Evolutionary conservation across 179 eudicot genomes (phyloP), one percentile per base, ranked within the genome.

Genomic region (Silene coronaria): DNA sequence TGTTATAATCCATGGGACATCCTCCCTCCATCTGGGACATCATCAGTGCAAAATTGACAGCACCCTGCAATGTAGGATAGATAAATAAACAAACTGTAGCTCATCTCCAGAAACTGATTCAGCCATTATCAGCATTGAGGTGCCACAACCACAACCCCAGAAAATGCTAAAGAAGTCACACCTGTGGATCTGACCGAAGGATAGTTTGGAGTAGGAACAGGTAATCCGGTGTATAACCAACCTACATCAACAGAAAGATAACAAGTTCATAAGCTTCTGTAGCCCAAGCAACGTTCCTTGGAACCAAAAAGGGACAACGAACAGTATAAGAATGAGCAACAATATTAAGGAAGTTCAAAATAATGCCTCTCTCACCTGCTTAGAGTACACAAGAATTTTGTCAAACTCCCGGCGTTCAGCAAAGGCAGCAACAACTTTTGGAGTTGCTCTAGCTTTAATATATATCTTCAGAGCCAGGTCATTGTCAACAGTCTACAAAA

Each of bases 1-100:
- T 93, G 82, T 91, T 91, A 84, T 90, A 91, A 80, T 93, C 98
- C 79, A 94, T 71, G 8, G 98, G 97, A 76, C 97, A 91, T 32
- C 97, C 98, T 58, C 96, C 98, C 75, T 94, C 98, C 98, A 94
- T 94, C 88, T 94, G 97, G 60, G 98, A 90, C 98, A 93, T 93
- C 98, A 93, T 93, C 64, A 93, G 77, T 17, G 97, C 93, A 83
- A 94, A 94, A 83, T 90, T 91, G 78, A 91, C 98, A 80, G 97
- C 98, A 78, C 96, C 97, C 96, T 94, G 91, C 71, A 63, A 81
- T 21, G 46, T 36, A 12, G 8, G 51, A 55, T 16, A 45, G 67
- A 51, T 17, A 53, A 53, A 61, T 53, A 69, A 51, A 64, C 34
- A 48, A 5, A 28, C 14, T 57, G 16, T 55, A 59, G 36, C 22